phyloP scores from a whole-genome alignment of 441 rosid genomes.

The Isatis lusitanica region DNA sequence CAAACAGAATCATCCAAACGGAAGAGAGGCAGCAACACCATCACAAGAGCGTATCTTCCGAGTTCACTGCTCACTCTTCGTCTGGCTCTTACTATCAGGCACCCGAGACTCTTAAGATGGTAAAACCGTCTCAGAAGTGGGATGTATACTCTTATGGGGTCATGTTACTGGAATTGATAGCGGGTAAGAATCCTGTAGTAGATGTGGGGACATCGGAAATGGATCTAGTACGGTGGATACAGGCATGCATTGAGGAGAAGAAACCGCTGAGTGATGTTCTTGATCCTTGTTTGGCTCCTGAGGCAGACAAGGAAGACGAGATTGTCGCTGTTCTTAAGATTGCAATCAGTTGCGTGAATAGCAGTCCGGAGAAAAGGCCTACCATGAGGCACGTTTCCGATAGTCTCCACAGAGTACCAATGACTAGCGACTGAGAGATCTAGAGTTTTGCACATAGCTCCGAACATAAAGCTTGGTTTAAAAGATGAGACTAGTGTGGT shows the following conservation, averaged over 20 bases:
- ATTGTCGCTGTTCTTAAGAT: slow-evolving; percentile 75
- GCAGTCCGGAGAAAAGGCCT: slow-evolving; percentile 82
- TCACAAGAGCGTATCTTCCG: slow-evolving; percentile 59
- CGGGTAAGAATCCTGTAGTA: slow-evolving; percentile 61
- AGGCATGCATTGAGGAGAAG: slow-evolving; percentile 85
- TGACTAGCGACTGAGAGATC: slow-evolving; percentile 41
- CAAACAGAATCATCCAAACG: slow-evolving; percentile 52
- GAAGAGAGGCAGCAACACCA: slow-evolving; percentile 64
- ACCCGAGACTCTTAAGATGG: slow-evolving; percentile 78
- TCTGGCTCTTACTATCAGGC: slow-evolving; percentile 80
- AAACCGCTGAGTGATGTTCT: slow-evolving; percentile 79
- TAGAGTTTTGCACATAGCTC: slow-evolving; percentile 30
- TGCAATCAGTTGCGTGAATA: slow-evolving; percentile 77
- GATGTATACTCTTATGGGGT: slow-evolving; percentile 95
- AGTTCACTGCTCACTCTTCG: slow-evolving; percentile 50
- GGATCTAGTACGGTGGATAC: slow-evolving; percentile 82
- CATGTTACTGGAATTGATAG: slow-evolving; percentile 77
- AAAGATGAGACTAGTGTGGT: slow-evolving; percentile 20
- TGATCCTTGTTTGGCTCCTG: slow-evolving; percentile 74
- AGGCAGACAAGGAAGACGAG: slow-evolving; percentile 79
- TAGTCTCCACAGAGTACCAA: slow-evolving; percentile 53
- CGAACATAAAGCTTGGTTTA: slow-evolving; percentile 14
- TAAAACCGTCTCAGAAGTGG: slow-evolving; percentile 97
- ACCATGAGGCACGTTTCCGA: slow-evolving; percentile 75
- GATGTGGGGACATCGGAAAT: slow-evolving; percentile 65